phyloP scores from a whole-genome alignment of 768 basidiomycete genomes.

The Pseudohyphozyma bogoriensis region DNA sequence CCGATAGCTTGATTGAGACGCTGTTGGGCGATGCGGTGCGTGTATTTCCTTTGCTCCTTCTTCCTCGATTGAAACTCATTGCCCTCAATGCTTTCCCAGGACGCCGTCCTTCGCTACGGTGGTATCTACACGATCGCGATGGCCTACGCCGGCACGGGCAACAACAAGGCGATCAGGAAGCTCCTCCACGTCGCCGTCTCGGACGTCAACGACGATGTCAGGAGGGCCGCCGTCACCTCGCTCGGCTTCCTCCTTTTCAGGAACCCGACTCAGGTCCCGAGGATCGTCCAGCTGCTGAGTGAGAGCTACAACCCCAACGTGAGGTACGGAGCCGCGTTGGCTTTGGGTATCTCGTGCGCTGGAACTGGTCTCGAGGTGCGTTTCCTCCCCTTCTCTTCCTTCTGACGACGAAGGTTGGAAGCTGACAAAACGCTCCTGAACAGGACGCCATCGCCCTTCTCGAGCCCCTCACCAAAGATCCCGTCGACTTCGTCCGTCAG shows the following conservation, averaged over 20 bases:
- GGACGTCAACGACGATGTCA: conserved; percentile 94
- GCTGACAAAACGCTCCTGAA: conserved; percentile 6
- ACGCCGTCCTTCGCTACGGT: conserved; percentile 92
- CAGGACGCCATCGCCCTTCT: conserved; percentile 92
- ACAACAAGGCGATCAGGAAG: conserved; percentile 84
- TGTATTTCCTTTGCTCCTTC: conserved; percentile 12
- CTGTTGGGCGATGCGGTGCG: conserved; percentile 76
- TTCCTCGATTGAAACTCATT: not conserved
- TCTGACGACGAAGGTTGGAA: not conserved
- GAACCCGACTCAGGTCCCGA: conserved; percentile 87
- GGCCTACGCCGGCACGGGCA: conserved; percentile 91
- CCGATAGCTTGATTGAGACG: conserved; percentile 66
- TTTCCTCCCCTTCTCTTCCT: not conserved
- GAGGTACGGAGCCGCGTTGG: conserved; percentile 89
- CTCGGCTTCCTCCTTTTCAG: conserved; percentile 95
- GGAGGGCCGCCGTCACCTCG: conserved; percentile 89
- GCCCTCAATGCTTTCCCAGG: conserved; percentile 46
- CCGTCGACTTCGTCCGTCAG: conserved; percentile 96
- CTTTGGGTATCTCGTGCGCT: conserved; percentile 92
- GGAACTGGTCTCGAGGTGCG: conserved; percentile 85
- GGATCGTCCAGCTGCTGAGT: conserved; percentile 89
- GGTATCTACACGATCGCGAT: conserved; percentile 94
- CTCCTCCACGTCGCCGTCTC: conserved; percentile 94
- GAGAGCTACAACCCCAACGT: conserved; percentile 99
- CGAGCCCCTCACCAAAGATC: conserved; percentile 96